Base-by-base conservation (phyloP, 345 rosid species). In the Cardamine occulta region DNA sequence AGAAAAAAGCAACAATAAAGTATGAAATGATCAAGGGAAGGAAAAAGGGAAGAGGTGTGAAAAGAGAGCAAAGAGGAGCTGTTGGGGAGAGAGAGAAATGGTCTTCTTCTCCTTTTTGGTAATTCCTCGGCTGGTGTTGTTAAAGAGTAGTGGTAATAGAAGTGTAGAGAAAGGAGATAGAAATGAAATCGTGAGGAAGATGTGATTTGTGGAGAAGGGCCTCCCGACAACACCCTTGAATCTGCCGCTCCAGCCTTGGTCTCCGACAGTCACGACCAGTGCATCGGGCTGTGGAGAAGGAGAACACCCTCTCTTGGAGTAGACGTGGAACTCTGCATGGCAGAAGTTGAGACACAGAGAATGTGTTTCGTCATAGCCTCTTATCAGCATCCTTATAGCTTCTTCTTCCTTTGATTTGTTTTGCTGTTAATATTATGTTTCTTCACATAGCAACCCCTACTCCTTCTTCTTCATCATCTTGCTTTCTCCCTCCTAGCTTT, bases 291-390 rank as follows among this genome's bases (percentile, higher is more conserved):
- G 89, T 1, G 89, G 73, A 72, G 72, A 94, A 94, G 5, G 95
- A 85, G 2, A 86, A 71, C 96, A 91, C 23, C 93, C 95, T 82
- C 88, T 91, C 84, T 87, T 94, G 66, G 97, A 89, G 82, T 94
- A 94, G 60, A 88, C 89, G 77, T 88, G 97, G 35, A 91, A 91
- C 66, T 88, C 88, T 11, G 82, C 87, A 75, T 85, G 78, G 66
- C 86, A 88, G 6, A 84, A 48, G 68, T 83, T 90, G 45, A 89
- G 81, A 53, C 88, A 70, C 66, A 89, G 73, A 54, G 93, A 87
- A 78, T 94, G 98, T 31, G 91, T 84, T 70, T 85, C 79, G 51
- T 90, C 96, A 12, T 75, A 86, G 56, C 94, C 96, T 54, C 87
- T 85, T 53, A 91, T 85, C 79, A 89, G 68, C 96, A 90, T 86